Evolutionary conservation across 768 basidiomycete species (phyloP), one percentile per base, ranked within the genome.

Genomic region (Trametes cubensis): DNA sequence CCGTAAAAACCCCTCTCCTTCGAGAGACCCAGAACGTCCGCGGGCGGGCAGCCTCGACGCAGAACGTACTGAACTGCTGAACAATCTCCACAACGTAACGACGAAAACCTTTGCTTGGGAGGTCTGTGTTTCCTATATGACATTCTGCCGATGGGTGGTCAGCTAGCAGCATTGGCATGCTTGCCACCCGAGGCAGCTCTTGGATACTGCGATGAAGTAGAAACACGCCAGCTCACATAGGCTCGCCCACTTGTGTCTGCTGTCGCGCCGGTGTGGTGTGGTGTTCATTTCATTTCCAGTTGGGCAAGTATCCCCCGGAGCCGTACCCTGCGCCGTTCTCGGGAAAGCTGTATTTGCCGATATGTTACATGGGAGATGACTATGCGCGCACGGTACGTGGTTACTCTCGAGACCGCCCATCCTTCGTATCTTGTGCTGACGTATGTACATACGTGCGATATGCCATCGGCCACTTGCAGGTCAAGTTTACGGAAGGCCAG

Each of bases 321-420:
- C 41, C 23, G 25, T 46, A 45, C 54, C 41, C 42, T 14, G 54
- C 54, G 17, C 54, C 54, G n/a, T 45, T 55, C 54, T 44, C 44
- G 4, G 54, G 42, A 4, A 55, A 34, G 42, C 42, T 55, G 26
- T 25, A 25, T 15, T 15, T 54, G 7, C 52, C 52, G 5, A 21
- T 54, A 14, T 21, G 18, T 6, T 54, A 54, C 17, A 21, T 25
- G 14, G 23, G 41, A 3, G 40, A 42, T 26, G 52, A 54, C 23
- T 14, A 42, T 17, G 52, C 4, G 39, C 39, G 15, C 11, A 26
- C 41, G 25, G 52, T 54, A 42, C 23, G 21, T 54, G 21, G 40
- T 17, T 28, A n/a, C n/a, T n/a, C n/a, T n/a, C n/a, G n/a, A n/a
- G n/a, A n/a, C n/a, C n/a, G n/a, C n/a, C n/a, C n/a, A n/a, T n/a